Evolutionary conservation across 192 early-diverging fungal genomes (phyloP), one percentile per base, ranked within the genome.

Genomic region (Backusella morwellensis): DNA sequence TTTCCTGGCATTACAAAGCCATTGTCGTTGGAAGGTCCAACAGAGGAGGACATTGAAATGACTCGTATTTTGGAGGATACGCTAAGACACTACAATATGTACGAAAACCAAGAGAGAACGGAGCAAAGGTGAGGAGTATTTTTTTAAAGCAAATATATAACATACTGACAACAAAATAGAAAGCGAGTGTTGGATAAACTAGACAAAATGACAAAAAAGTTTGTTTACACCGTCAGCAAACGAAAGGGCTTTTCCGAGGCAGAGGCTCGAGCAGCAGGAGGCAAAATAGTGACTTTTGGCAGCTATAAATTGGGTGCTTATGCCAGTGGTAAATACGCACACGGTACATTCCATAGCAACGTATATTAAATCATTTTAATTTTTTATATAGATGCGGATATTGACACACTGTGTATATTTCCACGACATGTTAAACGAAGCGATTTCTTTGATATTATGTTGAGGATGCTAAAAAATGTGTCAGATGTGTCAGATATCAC

Each of bases 231-330:
- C 74, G 83, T 69, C 72, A 71, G 35, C 72, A 21, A 81, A 85
- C n/a, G 77, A 84, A 29, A 79, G 72, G 34, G 70, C 17, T 66
- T 88, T 38, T 83, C 90, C 6, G 86, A 87, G 68, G 70, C 79
- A 19, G 70, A 90, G 42, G 88, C 87, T 9, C 76, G 63, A 34
- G 86, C 88, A 34, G 85, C 79, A 6, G 89, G 89, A 23, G 91
- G 89, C 9, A 92, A 88, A 79, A 87, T 93, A 21, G 88, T 86
- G 70, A 91, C 92, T 0, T 93, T 89, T 81, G 92, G 92, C 7
- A 91, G 89, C 6, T 93, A 90, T 82, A 87, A 88, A 14, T 77
- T 93, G 12, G 92, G 92, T 23, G 92, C 92, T 14, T 88, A 93
- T 77, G 88, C 87, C 17, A 77, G 68, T 77, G 88, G 78, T 79